Base-by-base conservation (phyloP, 2,329 filamentous ascomycete species). In the Chrysoporthe puriensis region DNA sequence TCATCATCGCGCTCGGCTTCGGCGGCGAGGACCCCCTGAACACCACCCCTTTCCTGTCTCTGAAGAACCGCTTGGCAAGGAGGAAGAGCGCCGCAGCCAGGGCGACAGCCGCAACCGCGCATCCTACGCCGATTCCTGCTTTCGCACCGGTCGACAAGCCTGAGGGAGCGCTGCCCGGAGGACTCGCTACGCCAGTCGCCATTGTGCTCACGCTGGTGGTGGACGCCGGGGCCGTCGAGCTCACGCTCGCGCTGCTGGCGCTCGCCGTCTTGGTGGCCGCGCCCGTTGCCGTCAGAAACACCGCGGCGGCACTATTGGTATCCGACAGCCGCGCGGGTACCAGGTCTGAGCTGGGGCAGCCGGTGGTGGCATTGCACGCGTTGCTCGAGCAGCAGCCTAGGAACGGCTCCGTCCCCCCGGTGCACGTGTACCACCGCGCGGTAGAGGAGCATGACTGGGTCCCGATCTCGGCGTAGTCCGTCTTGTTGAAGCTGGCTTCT, bases 361-460 rank as follows among this genome's bases (percentile, higher is more conserved):
- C 68, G 21, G n/a, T 56, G 0, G 62, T 59, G 9, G 65, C 52
- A 50, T 42, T 62, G 57, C 79, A 81, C 0, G 79, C 77, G 66
- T 79, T 74, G 36, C 69, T 71, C 13, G 68, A 71, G 60, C 80
- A 82, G 61, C 80, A 82, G 9, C 80, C 80, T 11, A 82, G 52
- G 46, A 81, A 82, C 0, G 79, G 74, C 21, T 76, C 74, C 0
- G 40, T 68, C 5, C 72, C 72, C 1, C 62, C 58, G 3, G 70
- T 46, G 64, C 80, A 82, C 0, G 75, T 73, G 61, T 77, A 80
- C 78, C 79, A 82, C 0, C 64, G 59, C 2, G 57, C 54, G 8
- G 71, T 70, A 5, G 71, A 67, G 7, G 71, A 54, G 60, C 80
- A 82, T 7, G 70, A 68, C 64, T 82, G 80, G 0, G 71, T 62